phyloP scores from a whole-genome alignment of 495 filamentous ascomycete species.

The Cryomyces minteri region DNA sequence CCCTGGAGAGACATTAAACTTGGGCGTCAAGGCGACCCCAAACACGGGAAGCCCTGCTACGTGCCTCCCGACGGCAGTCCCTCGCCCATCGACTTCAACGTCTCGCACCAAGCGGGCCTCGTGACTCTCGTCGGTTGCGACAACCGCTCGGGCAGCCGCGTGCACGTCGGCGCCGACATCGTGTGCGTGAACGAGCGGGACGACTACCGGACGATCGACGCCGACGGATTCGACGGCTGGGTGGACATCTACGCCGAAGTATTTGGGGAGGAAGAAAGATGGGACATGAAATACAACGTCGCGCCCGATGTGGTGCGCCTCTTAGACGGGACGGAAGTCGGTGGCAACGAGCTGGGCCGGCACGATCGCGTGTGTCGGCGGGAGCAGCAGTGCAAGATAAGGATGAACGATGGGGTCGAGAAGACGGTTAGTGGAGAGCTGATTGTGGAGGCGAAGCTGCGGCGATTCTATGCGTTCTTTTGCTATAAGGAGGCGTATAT shows the following conservation, averaged over 20 bases:
- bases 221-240: slow-evolving; percentile 42
- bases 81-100: slow-evolving; percentile 54
- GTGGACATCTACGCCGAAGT: slow-evolving; percentile 67
- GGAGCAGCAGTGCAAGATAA: slow-evolving; percentile 14
- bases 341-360: slow-evolving; percentile 14
- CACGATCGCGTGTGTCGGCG: slow-evolving; percentile 13
- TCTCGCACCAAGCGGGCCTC: slow-evolving; percentile 70
- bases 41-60: slow-evolving; percentile 43
- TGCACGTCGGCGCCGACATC: slow-evolving; percentile 44
- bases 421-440: slow-evolving; percentile 17
- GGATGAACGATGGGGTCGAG: slow-evolving; percentile 11
- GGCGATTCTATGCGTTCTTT: slow-evolving; percentile 77
- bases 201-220: slow-evolving; percentile 28
- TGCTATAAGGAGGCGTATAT: slow-evolving; percentile 65
- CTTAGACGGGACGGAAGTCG: slow-evolving; percentile 15
- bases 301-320: slow-evolving; percentile 13
- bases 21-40: slow-evolving; percentile 36
- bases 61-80: background rate
- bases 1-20: slow-evolving; percentile 48
- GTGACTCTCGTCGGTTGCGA: slow-evolving; percentile 39
- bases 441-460: slow-evolving; percentile 37
- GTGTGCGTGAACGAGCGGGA: slow-evolving; percentile 57
- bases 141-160: background rate
- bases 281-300: slow-evolving; percentile 34
- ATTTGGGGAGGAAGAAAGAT: slow-evolving; percentile 40